Percentiles rank a stretch among this genome's conserved stretches.
These are phyloP conservation scores for Breynia disticha DNA, from an alignment of 441 rosid species.

Conservation along the genomic window DNA sequence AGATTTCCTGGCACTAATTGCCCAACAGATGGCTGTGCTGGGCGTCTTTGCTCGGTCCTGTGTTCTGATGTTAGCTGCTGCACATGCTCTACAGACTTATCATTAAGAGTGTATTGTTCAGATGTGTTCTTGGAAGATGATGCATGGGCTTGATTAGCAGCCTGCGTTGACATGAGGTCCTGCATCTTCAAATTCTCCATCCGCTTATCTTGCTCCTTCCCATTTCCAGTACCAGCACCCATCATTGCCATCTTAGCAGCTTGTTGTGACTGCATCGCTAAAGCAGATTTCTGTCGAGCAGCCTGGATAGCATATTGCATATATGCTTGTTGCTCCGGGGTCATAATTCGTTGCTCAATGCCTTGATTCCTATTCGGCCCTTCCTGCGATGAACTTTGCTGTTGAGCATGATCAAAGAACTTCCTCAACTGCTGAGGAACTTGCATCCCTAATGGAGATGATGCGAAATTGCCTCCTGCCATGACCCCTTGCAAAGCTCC, in stretches of 20 bases:
- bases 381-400: conserved; percentile 56
- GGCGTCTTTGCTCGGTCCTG: conserved; percentile 55
- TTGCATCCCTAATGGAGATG: conserved; percentile 72
- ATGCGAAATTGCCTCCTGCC: conserved; percentile 58
- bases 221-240: conserved; percentile 36
- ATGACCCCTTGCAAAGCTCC: conserved; percentile 63
- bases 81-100: conserved; percentile 63
- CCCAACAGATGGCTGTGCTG: conserved; percentile 45
- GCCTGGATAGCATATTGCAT: conserved; percentile 70
- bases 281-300: conserved; percentile 60
- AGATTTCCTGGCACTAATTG: conserved; percentile 53
- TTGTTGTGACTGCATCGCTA: conserved; percentile 41
- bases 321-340: conserved; percentile 84
- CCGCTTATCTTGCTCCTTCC: conserved; percentile 67
- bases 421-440: conserved; percentile 76
- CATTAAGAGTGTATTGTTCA: conserved; percentile 59
- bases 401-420: conserved; percentile 70
- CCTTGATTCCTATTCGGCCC: conserved; percentile 53
- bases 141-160: conserved; percentile 69
- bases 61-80: conserved; percentile 47
- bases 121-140: conserved; percentile 69
- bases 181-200: conserved; percentile 71
- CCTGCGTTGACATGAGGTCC: conserved; percentile 72
- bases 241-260: conserved; percentile 74
- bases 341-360: conserved; percentile 65